Percentiles rank a stretch among this genome's conserved stretches.
Evolutionary conservation across 768 basidiomycete genomes (phyloP).

Genomic region (Phlebiopsis flavidoalba): DNA sequence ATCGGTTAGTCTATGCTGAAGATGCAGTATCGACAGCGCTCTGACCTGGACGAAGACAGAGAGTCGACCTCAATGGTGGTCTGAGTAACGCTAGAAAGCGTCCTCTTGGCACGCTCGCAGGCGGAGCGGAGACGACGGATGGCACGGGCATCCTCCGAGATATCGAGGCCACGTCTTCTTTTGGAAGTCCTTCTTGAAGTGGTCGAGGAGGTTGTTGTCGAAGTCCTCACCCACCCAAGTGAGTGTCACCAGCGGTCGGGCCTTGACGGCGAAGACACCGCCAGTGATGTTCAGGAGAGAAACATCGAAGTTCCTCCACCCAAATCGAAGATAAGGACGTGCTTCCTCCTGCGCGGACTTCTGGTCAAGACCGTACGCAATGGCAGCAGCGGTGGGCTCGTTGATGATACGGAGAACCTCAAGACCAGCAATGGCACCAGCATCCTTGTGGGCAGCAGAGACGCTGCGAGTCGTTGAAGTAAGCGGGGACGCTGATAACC

Average conservation of each 20-base stretch:
- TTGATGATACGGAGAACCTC: constrained; percentile 99
- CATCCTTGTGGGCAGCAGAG: constrained; percentile 99
- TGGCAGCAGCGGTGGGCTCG: constrained; percentile 98
- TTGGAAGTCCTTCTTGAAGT: constrained; percentile 99
- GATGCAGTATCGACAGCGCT: constrained; percentile 4
- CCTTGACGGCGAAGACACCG: constrained; percentile 99
- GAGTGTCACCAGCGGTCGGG: constrained; percentile 98
- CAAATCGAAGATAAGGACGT: constrained; percentile 98
- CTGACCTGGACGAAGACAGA: constrained; percentile 84
- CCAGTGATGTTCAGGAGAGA: constrained; percentile 96
- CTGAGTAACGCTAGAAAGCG: constrained; percentile 95
- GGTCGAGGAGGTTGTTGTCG: constrained; percentile 95
- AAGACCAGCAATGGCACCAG: constrained; percentile 95
- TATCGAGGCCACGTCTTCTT: constrained; percentile 94
- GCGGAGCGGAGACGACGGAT: constrained; percentile 93
- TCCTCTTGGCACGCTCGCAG: constrained; percentile 99
- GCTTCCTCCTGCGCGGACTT: constrained; percentile 94
- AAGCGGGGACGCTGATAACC: constrained; percentile 78
- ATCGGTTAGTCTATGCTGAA: constrained; percentile 2
- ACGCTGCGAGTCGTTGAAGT: constrained; percentile 99
- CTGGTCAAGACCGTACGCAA: constrained; percentile 97
- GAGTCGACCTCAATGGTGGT: constrained; percentile 99
- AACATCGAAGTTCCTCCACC: constrained; percentile 99
- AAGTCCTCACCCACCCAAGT: constrained; percentile 97
- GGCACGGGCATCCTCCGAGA: constrained; percentile 95